Base-by-base conservation (phyloP, 768 basidiomycete species). In the Pleurotus djamor region DNA sequence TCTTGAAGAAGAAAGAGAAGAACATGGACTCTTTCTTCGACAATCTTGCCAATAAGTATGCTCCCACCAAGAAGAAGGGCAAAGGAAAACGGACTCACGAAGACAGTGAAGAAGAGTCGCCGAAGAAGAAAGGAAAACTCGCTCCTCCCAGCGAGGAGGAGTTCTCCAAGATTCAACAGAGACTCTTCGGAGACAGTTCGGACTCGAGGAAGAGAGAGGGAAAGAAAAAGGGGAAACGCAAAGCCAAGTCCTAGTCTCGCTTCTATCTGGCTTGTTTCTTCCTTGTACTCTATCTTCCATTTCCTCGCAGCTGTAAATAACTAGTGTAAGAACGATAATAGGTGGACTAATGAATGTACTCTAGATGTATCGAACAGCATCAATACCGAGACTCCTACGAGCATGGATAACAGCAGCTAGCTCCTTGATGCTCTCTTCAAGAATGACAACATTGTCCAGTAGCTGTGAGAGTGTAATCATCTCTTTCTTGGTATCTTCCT, bases 351-450 rank as follows among this genome's bases (percentile, higher is more conserved):
- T 32, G 28, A 14, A 28, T 59, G 21, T 28, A 63, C 49, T n/a
- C 73, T 76, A 92, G 65, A 94, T 68, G 68, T 91, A 93, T 64
- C 89, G 84, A 61, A 94, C 72, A 21, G 85, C 79, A 73, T 96
- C 94, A 61, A 96, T 90, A 7, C 94, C 94, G 56, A 96, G 72
- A 72, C 86, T 88, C 61, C 91, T 78, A 60, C 94, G 78, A 13
- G 91, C 92, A 72, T 92, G 88, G 54, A 95, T 83, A 63, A 94
- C 88, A 12, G 92, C 91, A 12, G 86, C 86, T 36, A 95, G 76
- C 71, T 98, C 96, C 74, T 98, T 98, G 68, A 98, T 89, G 61
- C 88, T 90, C 72, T 98, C 96, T 72, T 98, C 96, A 62, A 98
- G 69, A 43, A 98, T 87, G 34, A 98, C 94, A 34, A 96, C 89